Evolutionary conservation across 1,284 basidiomycete genomes (phyloP), one percentile per base, ranked within the genome.

Genomic region (Malassezia sympodialis): DNA sequence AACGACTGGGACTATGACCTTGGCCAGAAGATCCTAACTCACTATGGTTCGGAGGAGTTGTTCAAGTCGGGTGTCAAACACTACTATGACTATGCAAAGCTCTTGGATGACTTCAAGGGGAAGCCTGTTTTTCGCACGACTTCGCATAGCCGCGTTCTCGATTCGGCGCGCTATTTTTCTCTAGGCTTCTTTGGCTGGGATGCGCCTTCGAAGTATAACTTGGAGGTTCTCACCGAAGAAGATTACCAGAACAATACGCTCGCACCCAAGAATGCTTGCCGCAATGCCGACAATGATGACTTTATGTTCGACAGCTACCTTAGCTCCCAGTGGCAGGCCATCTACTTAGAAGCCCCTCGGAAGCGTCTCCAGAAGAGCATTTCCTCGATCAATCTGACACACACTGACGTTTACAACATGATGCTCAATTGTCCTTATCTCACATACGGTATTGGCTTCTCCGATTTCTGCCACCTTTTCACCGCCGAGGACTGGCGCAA

Each of bases 401-500:
- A 62, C 32, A 61, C 63, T 34, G 58, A 68, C 53, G 61, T 68
- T 8, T 68, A 66, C 23, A 67, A 64, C 28, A 69, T 69, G 68
- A 66, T 66, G 55, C 54, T 56, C 19, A 45, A 85, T 75, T 71
- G 68, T 41, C 57, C 67, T n/a, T 67, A 67, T 60, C 61, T 67
- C 53, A 67, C 63, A 4, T 53, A 41, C 7, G 61, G 62, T n/a
- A 46, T 66, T n/a, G 68, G 68, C 24, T 67, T 61, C 48, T 60
- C 56, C 24, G 42, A 65, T 52, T 96, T 91, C 77, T 96, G 90
- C 66, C 81, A 82, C 51, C 78, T 94, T 0, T 94, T 94, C 76
- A 90, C 87, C 0, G 79, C 85, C 68, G 83, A 87, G 43, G 89
- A 93, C 73, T 90, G 88, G 84, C 80, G 84, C 62, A 87, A 87